Conservation (phyloP, 148 eudicot species). For the Fagopyrum esculentum region DNA sequence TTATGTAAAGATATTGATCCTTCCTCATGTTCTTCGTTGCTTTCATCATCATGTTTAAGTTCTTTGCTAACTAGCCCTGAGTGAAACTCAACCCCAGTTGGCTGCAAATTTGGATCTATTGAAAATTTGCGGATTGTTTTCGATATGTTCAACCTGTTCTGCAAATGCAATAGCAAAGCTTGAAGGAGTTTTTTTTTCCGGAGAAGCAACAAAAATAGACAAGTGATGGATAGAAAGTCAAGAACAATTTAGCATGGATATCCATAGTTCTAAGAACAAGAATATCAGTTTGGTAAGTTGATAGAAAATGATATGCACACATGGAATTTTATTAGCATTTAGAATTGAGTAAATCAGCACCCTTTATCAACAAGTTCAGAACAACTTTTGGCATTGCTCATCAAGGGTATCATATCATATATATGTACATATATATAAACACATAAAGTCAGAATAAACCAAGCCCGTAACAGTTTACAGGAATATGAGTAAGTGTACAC, state of each 20-base stretch:
- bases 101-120: slow-evolving; percentile 53
- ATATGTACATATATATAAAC: no score
- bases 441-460: background rate
- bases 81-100: slow-evolving; percentile 67
- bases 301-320: background rate
- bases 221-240: background rate
- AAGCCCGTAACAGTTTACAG: background rate
- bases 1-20: slow-evolving; percentile 54
- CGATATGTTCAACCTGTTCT: slow-evolving; percentile 98
- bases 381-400: background rate
- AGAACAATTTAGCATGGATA: background rate
- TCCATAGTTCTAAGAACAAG: background rate
- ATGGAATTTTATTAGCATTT: background rate
- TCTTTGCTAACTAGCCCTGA: slow-evolving; percentile 38
- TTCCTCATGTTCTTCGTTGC: slow-evolving; percentile 65
- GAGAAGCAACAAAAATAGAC: background rate
- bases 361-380: background rate
- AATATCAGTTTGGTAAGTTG: slow-evolving; percentile 3
- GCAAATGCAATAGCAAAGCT: slow-evolving; percentile 34
- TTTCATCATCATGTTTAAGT: slow-evolving; percentile 80
- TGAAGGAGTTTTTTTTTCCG: slow-evolving; percentile 18
- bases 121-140: slow-evolving; percentile 84
- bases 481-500: background rate
- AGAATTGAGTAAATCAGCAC: background rate
- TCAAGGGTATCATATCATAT: background rate